Evolutionary conservation across 1,139 yeast species (phyloP).

Genomic region (Candida neerlandica): DNA sequence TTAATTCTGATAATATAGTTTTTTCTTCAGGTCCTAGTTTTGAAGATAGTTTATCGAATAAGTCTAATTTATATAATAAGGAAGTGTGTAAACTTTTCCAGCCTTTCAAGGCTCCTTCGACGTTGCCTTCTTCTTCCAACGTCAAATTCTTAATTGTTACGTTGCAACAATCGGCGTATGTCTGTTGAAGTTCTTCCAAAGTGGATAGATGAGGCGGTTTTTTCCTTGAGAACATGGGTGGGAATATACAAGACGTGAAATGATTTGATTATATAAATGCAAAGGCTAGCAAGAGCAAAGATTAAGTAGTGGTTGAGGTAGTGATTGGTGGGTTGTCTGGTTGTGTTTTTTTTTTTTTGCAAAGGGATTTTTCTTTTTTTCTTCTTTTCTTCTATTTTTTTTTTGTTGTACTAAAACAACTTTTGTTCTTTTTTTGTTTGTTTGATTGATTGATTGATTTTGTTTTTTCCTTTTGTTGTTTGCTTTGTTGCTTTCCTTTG

Average conservation of each 20-base stretch:
- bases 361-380: background rate
- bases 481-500: background rate
- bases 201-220: conserved; percentile 57
- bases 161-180: conserved; percentile 64
- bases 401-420: background rate
- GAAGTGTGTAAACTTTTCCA: conserved; percentile 72
- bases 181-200: conserved; percentile 57
- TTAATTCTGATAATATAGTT: conserved; percentile 46
- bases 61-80: conserved; percentile 56
- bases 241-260: too few species aligned
- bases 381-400: background rate
- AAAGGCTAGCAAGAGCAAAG: background rate
- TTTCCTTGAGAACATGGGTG: conserved; percentile 48
- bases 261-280: background rate
- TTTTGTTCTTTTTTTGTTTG: background rate
- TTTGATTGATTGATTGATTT: background rate
- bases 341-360: background rate
- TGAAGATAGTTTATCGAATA: conserved; percentile 47
- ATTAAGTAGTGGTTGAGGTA: background rate
- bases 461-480: background rate
- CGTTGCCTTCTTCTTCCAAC: conserved; percentile 55
- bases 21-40: conserved; percentile 46
- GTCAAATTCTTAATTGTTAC: conserved; percentile 57
- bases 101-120: conserved; percentile 63
- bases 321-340: background rate